Evolutionary conservation across 768 basidiomycete genomes (phyloP), one percentile per base, ranked within the genome.

Genomic region (Rhodotorula diobovata): DNA sequence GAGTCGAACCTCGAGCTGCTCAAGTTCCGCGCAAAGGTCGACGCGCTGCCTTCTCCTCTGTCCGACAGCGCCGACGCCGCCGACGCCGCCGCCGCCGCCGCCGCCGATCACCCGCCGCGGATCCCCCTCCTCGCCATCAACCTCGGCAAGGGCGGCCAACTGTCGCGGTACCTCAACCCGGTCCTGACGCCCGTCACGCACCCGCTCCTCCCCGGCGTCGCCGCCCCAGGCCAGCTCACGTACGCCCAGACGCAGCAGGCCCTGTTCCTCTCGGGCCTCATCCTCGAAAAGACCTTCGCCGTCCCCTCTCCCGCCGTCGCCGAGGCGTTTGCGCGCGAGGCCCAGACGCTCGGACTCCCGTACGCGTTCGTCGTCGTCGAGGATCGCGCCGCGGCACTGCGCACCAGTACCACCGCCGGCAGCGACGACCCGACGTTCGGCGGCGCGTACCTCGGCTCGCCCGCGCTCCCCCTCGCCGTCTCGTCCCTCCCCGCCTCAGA

Each of bases 141-240:
- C 81, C 95, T 95, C 88, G 85, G 72, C 43, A 73, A 70, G 56
- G 72, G 68, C 28, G 72, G 72, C 5, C 73, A 74, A 51, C 50
- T 74, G 43, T 74, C 73, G 25, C 66, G 69, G 8, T 74, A 64
- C 56, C 66, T 74, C 74, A 97, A 98, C 81, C 80, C 83, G 8
- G 89, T 88, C 12, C 86, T 99, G 76, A 94, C 88, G 50, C 95
- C 95, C 15, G 86, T 97, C 55, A 90, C 93, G 0, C 95, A 97
- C 79, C 88, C 91, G 0, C 83, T 89, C 9, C 85, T 95, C 16
- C 93, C 93, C 0, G 84, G 83, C 65, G 87, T 88, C 75, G 91
- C 93, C 0, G 95, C 93, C 0, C 93, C 93, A 3, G 94, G 94
- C 15, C 93, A 97, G 77, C 84, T 97, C 41, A 88, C 92, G 9